Evolutionary conservation across 441 rosid genomes (phyloP), one percentile per base, ranked within the genome.

Genomic region (Mallotus repandus): DNA sequence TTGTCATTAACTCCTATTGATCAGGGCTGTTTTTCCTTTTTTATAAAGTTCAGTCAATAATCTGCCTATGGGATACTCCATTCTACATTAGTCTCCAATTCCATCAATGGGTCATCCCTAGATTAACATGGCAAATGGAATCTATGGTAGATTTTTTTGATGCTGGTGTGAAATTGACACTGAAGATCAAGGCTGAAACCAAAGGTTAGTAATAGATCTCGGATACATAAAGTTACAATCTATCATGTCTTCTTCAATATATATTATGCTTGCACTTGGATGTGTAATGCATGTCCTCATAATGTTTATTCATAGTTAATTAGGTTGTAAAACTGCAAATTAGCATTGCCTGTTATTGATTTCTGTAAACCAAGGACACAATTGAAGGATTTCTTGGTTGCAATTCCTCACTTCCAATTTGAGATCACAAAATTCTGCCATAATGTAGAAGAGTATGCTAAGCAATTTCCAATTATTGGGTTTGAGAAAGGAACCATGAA

Each of bases 401-500:
- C 98, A 54, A 77, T 92, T 59, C 70, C 92, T 64, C 52, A 80
- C 75, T 80, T 87, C 72, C 92, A 89, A 75, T 88, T 97, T 0
- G 95, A 87, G 84, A 86, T 91, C 41, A 71, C 82, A 29, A 90
- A 88, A 74, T 87, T 96, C 70, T 89, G 95, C 65, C 88, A 70
- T 1, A 81, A 85, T 63, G 98, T 96, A 10, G 98, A 93, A 84
- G 92, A 85, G 81, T 96, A 84, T 56, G 98, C 98, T n/a, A 96
- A 96, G 82, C 99, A 91, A 78, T 96, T 96, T 85, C 97, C 98
- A 38, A 96, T 97, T 55, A 86, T 96, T 29, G 97, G 98, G 12
- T 96, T 96, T 69, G 94, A 91, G 66, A 96, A 93, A 78, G 90
- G 82, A 84, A 88, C 98, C 79, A 93, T 96, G 98, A 96, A 93